These are phyloP conservation scores for Candolleomyces efflorescens DNA, from an alignment of 768 basidiomycete genomes.

Conservation along the genomic window DNA sequence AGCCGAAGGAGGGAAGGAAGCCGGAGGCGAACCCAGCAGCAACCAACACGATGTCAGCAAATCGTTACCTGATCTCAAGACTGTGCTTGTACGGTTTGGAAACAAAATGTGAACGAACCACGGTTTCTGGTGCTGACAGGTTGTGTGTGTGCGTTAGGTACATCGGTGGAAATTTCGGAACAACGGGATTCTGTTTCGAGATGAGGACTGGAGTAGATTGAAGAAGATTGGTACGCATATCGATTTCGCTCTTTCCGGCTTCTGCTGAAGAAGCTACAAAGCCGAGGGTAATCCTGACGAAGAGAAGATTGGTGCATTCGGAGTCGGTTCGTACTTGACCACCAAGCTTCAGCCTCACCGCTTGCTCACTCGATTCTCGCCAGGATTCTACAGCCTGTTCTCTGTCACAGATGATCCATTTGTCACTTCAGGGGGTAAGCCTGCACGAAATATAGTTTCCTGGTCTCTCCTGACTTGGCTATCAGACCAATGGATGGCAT, in stretches of 20 bases:
- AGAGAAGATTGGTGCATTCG: slow-evolving; percentile 94
- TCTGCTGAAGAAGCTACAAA: slow-evolving; percentile 17
- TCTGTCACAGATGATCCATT: slow-evolving; percentile 82
- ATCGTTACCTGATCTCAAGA: slow-evolving; percentile 62
- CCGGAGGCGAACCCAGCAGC: neutral
- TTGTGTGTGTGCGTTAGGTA: slow-evolving; percentile 41
- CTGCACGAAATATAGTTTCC: slow-evolving; percentile 11
- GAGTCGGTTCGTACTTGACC: slow-evolving; percentile 51
- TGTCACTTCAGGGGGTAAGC: slow-evolving; percentile 71
- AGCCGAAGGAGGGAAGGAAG: slow-evolving; percentile 29
- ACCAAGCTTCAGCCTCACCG: neutral
- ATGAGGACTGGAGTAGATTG: slow-evolving; percentile 84
- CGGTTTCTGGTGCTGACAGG: too few species aligned
- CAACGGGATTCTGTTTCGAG: slow-evolving; percentile 77
- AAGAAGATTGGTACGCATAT: slow-evolving; percentile 73
- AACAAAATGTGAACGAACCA: neutral
- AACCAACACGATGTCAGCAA: neutral
- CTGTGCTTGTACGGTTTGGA: slow-evolving; percentile 47
- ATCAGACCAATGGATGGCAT: slow-evolving; percentile 86
- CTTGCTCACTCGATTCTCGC: neutral
- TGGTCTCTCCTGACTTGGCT: slow-evolving; percentile 6
- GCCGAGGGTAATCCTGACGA: slow-evolving; percentile 95
- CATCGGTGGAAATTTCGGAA: slow-evolving; percentile 85
- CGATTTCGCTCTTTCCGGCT: slow-evolving; percentile 1
- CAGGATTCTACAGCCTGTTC: slow-evolving; percentile 77